These are phyloP conservation scores for Backusella tarrabulga DNA, from an alignment of 192 early-diverging fungal genomes.

Conservation along the genomic window DNA sequence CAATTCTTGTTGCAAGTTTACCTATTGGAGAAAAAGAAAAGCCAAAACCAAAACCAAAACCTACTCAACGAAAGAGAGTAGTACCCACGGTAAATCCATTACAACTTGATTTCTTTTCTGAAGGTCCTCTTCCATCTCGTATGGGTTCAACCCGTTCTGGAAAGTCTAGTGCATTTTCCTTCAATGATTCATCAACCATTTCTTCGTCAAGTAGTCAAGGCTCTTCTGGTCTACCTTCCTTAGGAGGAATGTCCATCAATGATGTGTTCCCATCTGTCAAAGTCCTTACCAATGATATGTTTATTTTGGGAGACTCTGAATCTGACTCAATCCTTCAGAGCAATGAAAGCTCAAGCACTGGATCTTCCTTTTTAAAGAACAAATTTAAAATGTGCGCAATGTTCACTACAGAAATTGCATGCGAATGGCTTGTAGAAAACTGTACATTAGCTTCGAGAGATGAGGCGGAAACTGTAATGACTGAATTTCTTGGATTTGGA, in stretches of 20 bases:
- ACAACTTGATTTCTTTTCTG: neutral
- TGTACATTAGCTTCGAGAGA: constrained; percentile 45
- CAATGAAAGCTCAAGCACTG: neutral
- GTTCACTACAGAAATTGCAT: constrained; percentile 16
- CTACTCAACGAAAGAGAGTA: neutral
- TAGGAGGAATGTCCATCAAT: neutral
- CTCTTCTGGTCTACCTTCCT: neutral
- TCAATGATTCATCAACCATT: neutral
- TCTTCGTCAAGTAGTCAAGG: neutral
- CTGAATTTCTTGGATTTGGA: constrained; percentile 41
- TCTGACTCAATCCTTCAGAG: neutral
- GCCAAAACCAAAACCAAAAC: neutral
- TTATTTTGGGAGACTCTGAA: neutral
- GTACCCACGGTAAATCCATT: neutral
- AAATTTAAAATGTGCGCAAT: constrained; percentile 12
- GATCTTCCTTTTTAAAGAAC: neutral
- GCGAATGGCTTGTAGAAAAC: constrained; percentile 50
- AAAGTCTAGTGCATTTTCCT: neutral
- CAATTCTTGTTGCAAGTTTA: constrained; percentile 38
- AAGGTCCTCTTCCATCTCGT: neutral
- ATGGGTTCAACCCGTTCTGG: neutral
- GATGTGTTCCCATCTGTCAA: neutral
- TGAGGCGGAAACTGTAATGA: constrained; percentile 44
- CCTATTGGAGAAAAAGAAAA: constrained; percentile 31
- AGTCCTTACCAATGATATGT: neutral